A percentile compares a stretch with the other conserved stretches of the same genome.
Conservation (phyloP, 1,284 basidiomycete species). For the Leccinum pachyderme region DNA sequence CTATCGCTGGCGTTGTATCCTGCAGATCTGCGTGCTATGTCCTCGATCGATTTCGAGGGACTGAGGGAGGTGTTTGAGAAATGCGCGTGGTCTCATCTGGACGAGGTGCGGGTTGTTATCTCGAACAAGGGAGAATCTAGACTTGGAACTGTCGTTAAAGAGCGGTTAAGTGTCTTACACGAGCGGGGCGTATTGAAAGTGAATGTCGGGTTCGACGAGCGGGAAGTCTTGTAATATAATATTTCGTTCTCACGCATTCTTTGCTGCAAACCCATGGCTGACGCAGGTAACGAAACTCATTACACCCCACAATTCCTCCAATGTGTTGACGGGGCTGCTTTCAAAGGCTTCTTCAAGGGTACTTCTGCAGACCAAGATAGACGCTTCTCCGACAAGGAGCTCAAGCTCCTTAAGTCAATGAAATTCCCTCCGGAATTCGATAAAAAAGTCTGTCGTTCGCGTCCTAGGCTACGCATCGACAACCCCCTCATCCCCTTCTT, state of each 20-base stretch:
- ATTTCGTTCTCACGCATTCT: slow-evolving; percentile 18
- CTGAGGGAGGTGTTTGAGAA: slow-evolving; percentile 25
- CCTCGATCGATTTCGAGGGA: slow-evolving; percentile 32
- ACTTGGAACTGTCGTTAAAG: slow-evolving; percentile 27
- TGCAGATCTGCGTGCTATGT: slow-evolving; percentile 31
- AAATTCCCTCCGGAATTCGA: slow-evolving; percentile 91
- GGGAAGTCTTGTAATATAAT: slow-evolving; percentile 26
- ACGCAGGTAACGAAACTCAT: slow-evolving; percentile 46
- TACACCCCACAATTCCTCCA: neutral
- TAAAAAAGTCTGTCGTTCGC: slow-evolving; percentile 61
- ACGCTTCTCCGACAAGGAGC: slow-evolving; percentile 95
- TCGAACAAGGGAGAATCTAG: slow-evolving; percentile 31
- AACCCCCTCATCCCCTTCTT: neutral
- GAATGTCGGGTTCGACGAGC: slow-evolving; percentile 33
- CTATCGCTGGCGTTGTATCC: slow-evolving; percentile 32
- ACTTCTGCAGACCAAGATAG: slow-evolving; percentile 83
- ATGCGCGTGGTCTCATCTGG: slow-evolving; percentile 23
- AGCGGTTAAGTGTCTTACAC: slow-evolving; percentile 19
- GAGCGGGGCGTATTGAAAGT: slow-evolving; percentile 30
- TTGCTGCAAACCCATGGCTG: slow-evolving; percentile 43
- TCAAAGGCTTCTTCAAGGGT: slow-evolving; percentile 80
- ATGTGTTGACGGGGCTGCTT: slow-evolving; percentile 7
- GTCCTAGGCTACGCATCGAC: neutral
- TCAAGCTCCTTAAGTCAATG: slow-evolving; percentile 82
- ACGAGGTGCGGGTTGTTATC: slow-evolving; percentile 30